Evolutionary conservation across 768 basidiomycete genomes (phyloP), one percentile per base, ranked within the genome.

Genomic region (Leucogyrophana mollusca): DNA sequence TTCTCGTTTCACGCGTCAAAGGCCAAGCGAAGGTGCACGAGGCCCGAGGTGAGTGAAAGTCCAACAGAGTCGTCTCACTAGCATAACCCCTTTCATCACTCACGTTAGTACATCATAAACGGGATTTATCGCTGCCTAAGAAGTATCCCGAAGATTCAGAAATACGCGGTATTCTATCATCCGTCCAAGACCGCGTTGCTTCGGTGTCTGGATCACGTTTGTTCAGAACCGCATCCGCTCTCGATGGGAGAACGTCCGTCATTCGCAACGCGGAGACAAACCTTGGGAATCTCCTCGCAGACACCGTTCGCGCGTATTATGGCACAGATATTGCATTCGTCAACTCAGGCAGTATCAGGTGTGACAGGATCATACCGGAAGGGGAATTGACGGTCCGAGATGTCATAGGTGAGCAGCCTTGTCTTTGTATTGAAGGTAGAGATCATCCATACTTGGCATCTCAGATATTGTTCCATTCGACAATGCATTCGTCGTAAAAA

Each of bases 381-480:
- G 35, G 35, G 16, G 35, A 8, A n/a, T 37, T 37, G 20, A 37
- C 27, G 7, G 27, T 30, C 6, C 27, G 27, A 37, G 35, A 37
- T n/a, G 16, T 37, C n/a, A 37, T 37, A 16, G 35, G 35, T 37
- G 20, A 16, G 35, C 20, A 6, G 16, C n/a, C 35, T 7, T 7
- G 13, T 30, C 13, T 13, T 13, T 16, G 35, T 6, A 16, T 37
- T 6, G 20, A 37, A 13, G 7, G 13, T 13, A 7, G 27, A 7
- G 9, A 16, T 37, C 9, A 7, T 37, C 9, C 35, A 37, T 16
- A 37, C n/a, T 21, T 37, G 35, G 7, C n/a, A 7, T 16, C 9
- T n/a, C 20, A 37, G 35, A 37, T 16, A 37, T 37, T n/a, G 16
- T 37, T 37, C 35, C 35, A 37, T 37, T 37, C 20, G 35, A 37